Conservation (phyloP, 2,329 filamentous ascomycete genomes). For the Botrytis galanthina region DNA sequence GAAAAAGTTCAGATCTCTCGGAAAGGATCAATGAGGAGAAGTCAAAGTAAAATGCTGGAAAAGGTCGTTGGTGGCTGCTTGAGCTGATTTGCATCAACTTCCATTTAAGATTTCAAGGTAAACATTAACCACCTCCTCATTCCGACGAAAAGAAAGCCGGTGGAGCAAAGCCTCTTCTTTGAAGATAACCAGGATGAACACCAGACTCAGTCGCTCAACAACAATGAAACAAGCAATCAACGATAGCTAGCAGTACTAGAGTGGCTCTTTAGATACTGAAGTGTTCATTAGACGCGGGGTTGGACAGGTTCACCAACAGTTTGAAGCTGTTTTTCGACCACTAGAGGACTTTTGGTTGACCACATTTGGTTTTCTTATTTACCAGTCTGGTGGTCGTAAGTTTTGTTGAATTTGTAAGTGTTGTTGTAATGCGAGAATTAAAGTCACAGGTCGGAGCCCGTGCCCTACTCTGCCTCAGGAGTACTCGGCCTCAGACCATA, state of each 20-base stretch:
- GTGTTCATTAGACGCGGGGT: not conserved
- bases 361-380: too few relatives aligned
- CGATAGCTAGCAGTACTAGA: not conserved
- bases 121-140: not conserved
- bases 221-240: not conserved
- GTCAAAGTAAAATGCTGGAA: not conserved
- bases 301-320: not conserved
- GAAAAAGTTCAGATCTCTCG: too few relatives aligned
- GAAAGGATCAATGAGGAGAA: not conserved
- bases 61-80: constrained; percentile 1
- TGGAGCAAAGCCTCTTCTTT: not conserved
- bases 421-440: not conserved
- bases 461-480: not conserved
- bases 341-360: not conserved
- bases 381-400: not conserved
- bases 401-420: not conserved
- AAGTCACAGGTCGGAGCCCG: not conserved
- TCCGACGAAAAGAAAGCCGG: not conserved
- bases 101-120: not conserved
- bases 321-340: not conserved
- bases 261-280: not conserved
- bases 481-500: not conserved
- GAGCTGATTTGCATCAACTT: not conserved
- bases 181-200: not conserved
- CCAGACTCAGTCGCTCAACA: not conserved